phyloP scores from a whole-genome alignment of 2,329 filamentous ascomycete genomes.

The Colletotrichum australisinense region DNA sequence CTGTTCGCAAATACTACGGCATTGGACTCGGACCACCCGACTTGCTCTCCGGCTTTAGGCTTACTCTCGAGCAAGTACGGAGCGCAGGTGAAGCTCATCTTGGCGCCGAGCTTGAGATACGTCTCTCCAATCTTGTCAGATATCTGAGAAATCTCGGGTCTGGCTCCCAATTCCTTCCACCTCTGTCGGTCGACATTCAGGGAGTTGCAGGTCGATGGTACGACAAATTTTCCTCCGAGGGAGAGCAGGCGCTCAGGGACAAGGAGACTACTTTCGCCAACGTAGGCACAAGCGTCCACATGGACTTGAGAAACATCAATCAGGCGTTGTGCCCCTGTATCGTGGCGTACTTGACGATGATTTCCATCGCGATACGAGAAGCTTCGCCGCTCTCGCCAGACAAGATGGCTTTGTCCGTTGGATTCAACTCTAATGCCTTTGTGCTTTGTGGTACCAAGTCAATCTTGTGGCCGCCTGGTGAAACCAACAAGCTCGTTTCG shows the following conservation, averaged over 20 bases:
- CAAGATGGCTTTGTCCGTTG: conserved; percentile 41
- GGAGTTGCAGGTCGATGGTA: conserved; percentile 55
- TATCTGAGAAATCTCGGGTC: conserved; percentile 42
- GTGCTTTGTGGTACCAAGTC: neutral
- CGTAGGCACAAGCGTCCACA: conserved; percentile 56
- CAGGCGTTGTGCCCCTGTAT: conserved; percentile 47
- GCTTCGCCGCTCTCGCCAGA: conserved; percentile 47
- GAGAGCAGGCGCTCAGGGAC: conserved; percentile 49
- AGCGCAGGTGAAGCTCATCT: conserved; percentile 55
- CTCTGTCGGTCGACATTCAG: conserved; percentile 55
- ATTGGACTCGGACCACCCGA: conserved; percentile 58
- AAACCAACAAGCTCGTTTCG: neutral
- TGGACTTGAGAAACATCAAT: conserved; percentile 53
- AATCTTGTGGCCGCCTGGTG: neutral
- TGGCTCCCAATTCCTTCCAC: conserved; percentile 51
- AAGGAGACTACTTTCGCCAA: conserved; percentile 49
- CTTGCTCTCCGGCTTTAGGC: conserved; percentile 47
- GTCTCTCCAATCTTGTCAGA: conserved; percentile 48
- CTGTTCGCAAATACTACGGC: conserved; percentile 59
- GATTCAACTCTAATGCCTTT: neutral
- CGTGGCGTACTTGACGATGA: conserved; percentile 50
- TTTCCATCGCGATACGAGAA: conserved; percentile 48
- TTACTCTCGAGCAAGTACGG: conserved; percentile 52
- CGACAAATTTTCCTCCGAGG: conserved; percentile 47
- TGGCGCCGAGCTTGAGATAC: conserved; percentile 53